Conservation (phyloP, 2,329 filamentous ascomycete species). For the Fusarium sp. region DNA sequence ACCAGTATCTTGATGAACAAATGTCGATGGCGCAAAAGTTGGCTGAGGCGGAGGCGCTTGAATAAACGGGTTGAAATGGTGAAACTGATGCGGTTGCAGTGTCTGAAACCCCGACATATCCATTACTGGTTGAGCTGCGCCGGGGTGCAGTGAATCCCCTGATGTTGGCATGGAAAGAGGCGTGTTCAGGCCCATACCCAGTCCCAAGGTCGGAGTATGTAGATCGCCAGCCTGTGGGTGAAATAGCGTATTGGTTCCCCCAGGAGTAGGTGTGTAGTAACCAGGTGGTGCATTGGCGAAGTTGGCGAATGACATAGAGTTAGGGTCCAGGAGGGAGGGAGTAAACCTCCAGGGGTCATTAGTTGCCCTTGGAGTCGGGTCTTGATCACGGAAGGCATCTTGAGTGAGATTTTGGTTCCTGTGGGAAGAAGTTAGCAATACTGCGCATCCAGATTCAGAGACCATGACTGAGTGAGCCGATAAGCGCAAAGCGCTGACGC, state of each 20-base stretch:
- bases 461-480: background rate
- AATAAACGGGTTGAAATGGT: constrained; percentile 79
- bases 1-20: constrained; percentile 82
- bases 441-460: background rate
- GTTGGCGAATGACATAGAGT: constrained; percentile 81
- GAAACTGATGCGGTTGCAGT: constrained; percentile 71
- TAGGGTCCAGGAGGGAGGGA: constrained; percentile 88
- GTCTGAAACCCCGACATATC: constrained; percentile 78
- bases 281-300: constrained; percentile 85
- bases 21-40: constrained; percentile 81
- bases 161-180: constrained; percentile 84
- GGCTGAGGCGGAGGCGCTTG: constrained; percentile 68
- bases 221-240: constrained; percentile 88
- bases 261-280: constrained; percentile 90
- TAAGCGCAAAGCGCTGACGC: background rate
- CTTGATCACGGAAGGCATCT: constrained; percentile 72
- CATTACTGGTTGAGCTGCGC: constrained; percentile 63
- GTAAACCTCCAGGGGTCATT: constrained; percentile 90
- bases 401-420: constrained; percentile 46
- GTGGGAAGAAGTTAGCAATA: constrained; percentile 27
- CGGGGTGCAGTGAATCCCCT: constrained; percentile 72
- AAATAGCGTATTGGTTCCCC: constrained; percentile 83
- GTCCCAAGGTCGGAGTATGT: constrained; percentile 81
- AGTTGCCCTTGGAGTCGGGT: constrained; percentile 83
- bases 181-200: constrained; percentile 83